Evolutionary conservation across 2,329 filamentous ascomycete species (phyloP).

Genomic region (Cladophialophora exuberans): DNA sequence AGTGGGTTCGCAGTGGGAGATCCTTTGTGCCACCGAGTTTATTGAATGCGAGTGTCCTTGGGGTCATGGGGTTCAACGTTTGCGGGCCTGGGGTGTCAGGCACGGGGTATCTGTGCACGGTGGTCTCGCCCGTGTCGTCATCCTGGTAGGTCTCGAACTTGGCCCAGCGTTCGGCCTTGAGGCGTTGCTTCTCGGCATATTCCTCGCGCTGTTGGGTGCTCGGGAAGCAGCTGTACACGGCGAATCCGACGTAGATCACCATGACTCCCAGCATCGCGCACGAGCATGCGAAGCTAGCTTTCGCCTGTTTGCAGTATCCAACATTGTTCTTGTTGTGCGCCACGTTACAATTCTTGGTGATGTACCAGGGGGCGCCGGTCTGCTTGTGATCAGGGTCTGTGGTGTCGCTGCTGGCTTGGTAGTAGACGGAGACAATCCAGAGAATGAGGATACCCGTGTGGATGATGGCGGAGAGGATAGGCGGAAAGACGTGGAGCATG

Average conservation of each 20-base stretch:
- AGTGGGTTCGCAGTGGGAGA: constrained; percentile 45
- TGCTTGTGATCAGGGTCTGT: constrained; percentile 59
- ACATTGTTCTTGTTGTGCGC: constrained; percentile 50
- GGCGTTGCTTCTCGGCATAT: constrained; percentile 41
- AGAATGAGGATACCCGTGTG: constrained; percentile 56
- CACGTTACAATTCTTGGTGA: constrained; percentile 63
- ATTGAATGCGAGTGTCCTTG: constrained; percentile 48
- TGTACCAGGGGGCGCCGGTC: constrained; percentile 64
- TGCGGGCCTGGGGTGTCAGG: constrained; percentile 38
- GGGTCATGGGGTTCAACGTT: constrained; percentile 40
- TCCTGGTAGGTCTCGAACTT: constrained; percentile 38
- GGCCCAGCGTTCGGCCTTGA: constrained; percentile 42
- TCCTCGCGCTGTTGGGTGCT: constrained; percentile 43
- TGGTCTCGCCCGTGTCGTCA: constrained; percentile 35
- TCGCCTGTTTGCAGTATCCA: constrained; percentile 63
- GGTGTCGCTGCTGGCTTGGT: constrained; percentile 61
- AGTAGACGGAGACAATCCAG: constrained; percentile 59
- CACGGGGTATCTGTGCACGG: constrained; percentile 37
- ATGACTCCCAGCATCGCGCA: constrained; percentile 53
- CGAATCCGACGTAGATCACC: constrained; percentile 27
- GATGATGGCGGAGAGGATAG: constrained; percentile 57
- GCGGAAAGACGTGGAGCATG: constrained; percentile 60
- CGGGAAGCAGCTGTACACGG: constrained; percentile 34
- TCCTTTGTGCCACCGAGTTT: constrained; percentile 43
- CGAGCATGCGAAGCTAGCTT: constrained; percentile 60